These are phyloP conservation scores for Euphorbia tirucalli DNA, from an alignment of 345 rosid genomes.

Conservation along the genomic window DNA sequence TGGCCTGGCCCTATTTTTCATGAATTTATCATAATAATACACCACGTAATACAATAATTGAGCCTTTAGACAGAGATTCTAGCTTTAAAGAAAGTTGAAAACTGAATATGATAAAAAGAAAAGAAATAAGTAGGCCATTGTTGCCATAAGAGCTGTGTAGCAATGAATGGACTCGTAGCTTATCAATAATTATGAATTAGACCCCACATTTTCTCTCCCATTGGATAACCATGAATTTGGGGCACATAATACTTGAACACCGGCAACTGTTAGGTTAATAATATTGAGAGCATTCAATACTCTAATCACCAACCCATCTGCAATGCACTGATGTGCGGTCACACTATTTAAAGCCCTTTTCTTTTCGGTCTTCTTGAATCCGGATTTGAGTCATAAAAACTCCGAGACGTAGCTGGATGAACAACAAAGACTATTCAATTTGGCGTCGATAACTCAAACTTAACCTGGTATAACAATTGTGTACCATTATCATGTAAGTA, in stretches of 20 bases:
- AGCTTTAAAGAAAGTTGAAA: not conserved
- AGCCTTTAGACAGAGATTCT: not conserved
- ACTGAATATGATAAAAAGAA: constrained; percentile 3
- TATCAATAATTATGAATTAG: not conserved
- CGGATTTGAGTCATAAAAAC: too few species aligned
- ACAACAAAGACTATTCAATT: too few species aligned
- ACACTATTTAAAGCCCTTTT: too few species aligned
- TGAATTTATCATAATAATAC: not conserved
- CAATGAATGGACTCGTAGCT: not conserved
- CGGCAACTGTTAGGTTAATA: not conserved
- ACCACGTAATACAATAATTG: not conserved
- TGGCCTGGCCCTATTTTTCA: not conserved
- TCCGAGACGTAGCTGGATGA: too few species aligned
- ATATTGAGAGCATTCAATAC: constrained; percentile 6
- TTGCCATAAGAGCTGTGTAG: not conserved
- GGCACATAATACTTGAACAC: not conserved
- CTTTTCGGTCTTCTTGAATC: too few species aligned
- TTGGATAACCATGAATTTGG: not conserved
- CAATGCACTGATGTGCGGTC: too few species aligned
- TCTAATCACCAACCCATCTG: too few species aligned
- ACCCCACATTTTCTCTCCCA: not conserved
- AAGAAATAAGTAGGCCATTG: constrained; percentile 8
- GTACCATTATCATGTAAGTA: too few species aligned
- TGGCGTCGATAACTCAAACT: too few species aligned
- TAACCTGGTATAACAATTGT: too few species aligned